phyloP scores from a whole-genome alignment of 805 yeast genomes.

The Barnettozyma vustinii region DNA sequence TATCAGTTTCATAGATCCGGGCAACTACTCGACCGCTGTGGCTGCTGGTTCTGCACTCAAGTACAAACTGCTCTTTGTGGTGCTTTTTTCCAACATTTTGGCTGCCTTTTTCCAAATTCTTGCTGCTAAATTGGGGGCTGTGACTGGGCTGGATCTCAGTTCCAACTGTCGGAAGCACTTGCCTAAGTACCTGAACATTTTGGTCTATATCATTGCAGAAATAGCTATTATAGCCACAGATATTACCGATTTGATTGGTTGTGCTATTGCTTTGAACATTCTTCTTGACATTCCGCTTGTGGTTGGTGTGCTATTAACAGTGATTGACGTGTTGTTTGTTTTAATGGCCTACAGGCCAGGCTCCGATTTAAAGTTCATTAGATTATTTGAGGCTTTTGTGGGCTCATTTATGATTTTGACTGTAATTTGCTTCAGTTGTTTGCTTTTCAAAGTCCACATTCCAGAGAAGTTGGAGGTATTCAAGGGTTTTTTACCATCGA shows the following conservation, averaged over 20 bases:
- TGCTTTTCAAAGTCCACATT: slow-evolving; percentile 62
- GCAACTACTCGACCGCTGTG: slow-evolving; percentile 92
- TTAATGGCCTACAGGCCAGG: slow-evolving; percentile 82
- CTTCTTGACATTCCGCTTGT: slow-evolving; percentile 74
- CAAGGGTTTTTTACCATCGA: slow-evolving; percentile 59
- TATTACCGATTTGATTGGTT: slow-evolving; percentile 96
- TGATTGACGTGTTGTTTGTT: slow-evolving; percentile 80
- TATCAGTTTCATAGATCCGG: slow-evolving; percentile 97
- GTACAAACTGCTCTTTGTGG: slow-evolving; percentile 71
- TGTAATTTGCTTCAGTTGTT: slow-evolving; percentile 78
- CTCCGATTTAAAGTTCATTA: slow-evolving; percentile 71
- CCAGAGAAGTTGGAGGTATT: slow-evolving; percentile 52
- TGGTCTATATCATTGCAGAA: slow-evolving; percentile 76
- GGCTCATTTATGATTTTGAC: slow-evolving; percentile 74
- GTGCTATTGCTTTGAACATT: slow-evolving; percentile 88
- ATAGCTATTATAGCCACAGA: slow-evolving; percentile 92
- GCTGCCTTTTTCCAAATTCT: slow-evolving; percentile 84
- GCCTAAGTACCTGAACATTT: slow-evolving; percentile 52
- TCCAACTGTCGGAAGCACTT: slow-evolving; percentile 76
- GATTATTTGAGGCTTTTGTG: slow-evolving; percentile 80
- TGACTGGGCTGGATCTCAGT: slow-evolving; percentile 90
- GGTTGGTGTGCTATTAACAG: slow-evolving; percentile 79
- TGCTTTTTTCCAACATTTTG: slow-evolving; percentile 73
- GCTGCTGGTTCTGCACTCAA: slow-evolving; percentile 88
- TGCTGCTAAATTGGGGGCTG: slow-evolving; percentile 86